Evolutionary conservation across 2,329 filamentous ascomycete species (phyloP).

Genomic region (Fusarium cyanostomum): DNA sequence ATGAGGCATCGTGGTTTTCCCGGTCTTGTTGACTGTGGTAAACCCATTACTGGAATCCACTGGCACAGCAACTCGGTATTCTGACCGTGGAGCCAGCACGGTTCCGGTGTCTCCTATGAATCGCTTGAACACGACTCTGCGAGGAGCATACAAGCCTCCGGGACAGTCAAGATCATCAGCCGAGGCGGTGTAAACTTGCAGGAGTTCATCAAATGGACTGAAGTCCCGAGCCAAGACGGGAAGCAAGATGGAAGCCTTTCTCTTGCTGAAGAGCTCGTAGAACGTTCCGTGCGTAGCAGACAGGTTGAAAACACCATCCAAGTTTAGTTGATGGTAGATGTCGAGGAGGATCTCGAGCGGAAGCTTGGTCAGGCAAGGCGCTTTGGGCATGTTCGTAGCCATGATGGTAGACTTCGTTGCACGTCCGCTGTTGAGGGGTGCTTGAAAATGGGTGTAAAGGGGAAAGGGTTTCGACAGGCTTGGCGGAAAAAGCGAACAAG

Average conservation of each 20-base stretch:
- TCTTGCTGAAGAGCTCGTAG: constrained; percentile 51
- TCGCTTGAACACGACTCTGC: constrained; percentile 52
- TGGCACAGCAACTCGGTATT: constrained; percentile 7
- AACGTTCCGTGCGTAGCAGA: constrained; percentile 52
- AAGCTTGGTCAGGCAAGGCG: constrained; percentile 43
- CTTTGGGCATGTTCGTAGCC: constrained; percentile 22
- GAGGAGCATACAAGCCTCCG: constrained; percentile 51
- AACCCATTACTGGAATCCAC: constrained; percentile 26
- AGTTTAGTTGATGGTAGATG: constrained; percentile 57
- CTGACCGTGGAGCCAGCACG: constrained; percentile 34
- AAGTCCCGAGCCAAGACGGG: constrained; percentile 55
- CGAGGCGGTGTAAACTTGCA: constrained; percentile 58
- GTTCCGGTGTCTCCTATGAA: constrained; percentile 47
- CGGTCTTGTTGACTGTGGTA: constrained; percentile 33
- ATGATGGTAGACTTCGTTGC: constrained; percentile 18
- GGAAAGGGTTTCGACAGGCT: constrained; percentile 5
- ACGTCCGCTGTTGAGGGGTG: background rate
- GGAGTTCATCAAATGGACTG: constrained; percentile 56
- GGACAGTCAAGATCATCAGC: constrained; percentile 47
- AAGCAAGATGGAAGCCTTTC: constrained; percentile 55
- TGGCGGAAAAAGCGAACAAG: background rate
- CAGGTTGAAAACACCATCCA: constrained; percentile 53
- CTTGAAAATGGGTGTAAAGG: background rate
- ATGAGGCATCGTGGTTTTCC: constrained; percentile 18
- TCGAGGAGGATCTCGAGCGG: constrained; percentile 60